phyloP scores from a whole-genome alignment of 306 rosid genomes.

The Abrus pulchellus region DNA sequence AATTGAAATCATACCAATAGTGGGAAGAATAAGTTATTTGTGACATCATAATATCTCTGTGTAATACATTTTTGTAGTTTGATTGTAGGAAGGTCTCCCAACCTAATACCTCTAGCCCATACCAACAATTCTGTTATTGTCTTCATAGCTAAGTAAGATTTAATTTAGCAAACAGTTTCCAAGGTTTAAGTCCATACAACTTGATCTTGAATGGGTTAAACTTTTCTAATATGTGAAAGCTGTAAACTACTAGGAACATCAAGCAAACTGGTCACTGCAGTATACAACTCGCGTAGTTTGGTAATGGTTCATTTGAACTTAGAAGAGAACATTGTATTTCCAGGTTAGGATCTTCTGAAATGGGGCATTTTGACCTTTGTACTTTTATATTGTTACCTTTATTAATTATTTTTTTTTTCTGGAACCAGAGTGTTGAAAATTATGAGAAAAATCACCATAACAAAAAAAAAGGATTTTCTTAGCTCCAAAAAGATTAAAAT shows the following conservation, averaged over 20 bases:
- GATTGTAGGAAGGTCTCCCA: not conserved
- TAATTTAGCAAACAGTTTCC: conserved; percentile 19
- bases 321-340: conserved; percentile 10
- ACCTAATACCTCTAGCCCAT: not conserved
- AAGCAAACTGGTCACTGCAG: not conserved
- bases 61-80: conserved; percentile 12
- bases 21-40: conserved; percentile 9
- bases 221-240: conserved; percentile 16
- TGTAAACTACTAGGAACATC: not conserved
- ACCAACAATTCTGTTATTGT: not conserved
- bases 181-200: conserved; percentile 3
- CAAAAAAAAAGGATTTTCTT: not conserved
- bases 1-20: not conserved
- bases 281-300: not conserved
- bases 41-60: conserved; percentile 6
- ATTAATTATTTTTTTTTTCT: not conserved
- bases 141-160: not conserved
- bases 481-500: not conserved
- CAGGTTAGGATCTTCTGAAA: not conserved
- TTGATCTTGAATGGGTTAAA: conserved; percentile 21
- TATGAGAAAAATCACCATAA: not conserved
- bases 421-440: not conserved
- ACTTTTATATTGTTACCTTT: not conserved
- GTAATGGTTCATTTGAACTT: conserved; percentile 21
- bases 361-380: not conserved